Conservation (phyloP, 345 rosid species). For the Sisymbrium altissimum region DNA sequence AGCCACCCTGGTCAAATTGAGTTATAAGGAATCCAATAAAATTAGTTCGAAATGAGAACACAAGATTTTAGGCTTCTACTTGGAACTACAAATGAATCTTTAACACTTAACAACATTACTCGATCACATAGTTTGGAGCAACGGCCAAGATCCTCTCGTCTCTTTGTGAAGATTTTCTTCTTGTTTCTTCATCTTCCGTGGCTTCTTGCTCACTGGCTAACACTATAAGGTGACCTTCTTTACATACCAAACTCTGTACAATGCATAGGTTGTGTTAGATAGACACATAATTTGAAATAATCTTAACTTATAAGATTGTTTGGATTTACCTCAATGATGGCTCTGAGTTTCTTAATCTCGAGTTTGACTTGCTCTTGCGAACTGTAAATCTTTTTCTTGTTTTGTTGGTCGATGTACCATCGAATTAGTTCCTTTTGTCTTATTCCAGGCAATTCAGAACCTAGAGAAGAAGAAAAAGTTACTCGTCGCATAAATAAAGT, state of each 20-base stretch:
- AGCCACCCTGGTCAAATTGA: no score
- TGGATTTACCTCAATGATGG: conserved; percentile 74
- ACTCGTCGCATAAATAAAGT: not conserved
- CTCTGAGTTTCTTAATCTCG: conserved; percentile 65
- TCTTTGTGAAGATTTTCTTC: conserved; percentile 44
- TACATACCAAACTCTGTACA: conserved; percentile 71
- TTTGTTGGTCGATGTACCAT: conserved; percentile 91
- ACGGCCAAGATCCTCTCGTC: conserved; percentile 79
- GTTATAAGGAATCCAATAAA: not conserved
- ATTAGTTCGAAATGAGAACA: not conserved
- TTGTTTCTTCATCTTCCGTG: conserved; percentile 37
- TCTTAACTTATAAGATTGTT: not conserved
- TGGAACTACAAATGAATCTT: conserved; percentile 46
- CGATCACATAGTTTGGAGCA: conserved; percentile 77
- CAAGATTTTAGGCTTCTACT: not conserved
- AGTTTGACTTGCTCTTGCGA: conserved; percentile 62
- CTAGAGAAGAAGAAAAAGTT: conserved; percentile 30
- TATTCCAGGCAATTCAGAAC: conserved; percentile 76
- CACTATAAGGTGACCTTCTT: conserved; percentile 83
- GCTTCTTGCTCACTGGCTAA: conserved; percentile 63
- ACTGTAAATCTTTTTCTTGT: conserved; percentile 71
- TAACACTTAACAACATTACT: conserved; percentile 46
- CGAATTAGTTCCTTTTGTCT: conserved; percentile 75
- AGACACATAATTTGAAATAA: not conserved
- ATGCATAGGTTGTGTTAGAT: not conserved